These are phyloP conservation scores for Cutaneotrichosporon curvatum DNA, from an alignment of 1,284 basidiomycete genomes.

Conservation along the genomic window DNA sequence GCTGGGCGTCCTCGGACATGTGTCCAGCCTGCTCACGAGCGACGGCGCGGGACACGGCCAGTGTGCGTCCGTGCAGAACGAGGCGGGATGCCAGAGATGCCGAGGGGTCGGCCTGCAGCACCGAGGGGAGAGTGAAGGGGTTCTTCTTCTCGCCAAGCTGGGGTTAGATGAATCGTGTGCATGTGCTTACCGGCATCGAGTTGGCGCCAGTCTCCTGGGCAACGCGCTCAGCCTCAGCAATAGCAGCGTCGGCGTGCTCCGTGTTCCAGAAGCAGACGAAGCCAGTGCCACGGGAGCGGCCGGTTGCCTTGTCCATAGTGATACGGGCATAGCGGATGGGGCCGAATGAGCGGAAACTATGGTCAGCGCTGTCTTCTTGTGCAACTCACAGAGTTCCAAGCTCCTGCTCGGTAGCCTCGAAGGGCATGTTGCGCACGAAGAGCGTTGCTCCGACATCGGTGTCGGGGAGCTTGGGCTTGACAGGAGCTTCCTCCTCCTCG, in stretches of 20 bases:
- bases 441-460: conserved; percentile 83
- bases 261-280: conserved; percentile 98
- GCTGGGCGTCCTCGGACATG: conserved; percentile 78
- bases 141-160: conserved; percentile 57
- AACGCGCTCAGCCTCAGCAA: conserved; percentile 71
- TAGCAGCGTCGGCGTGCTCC: conserved; percentile 77
- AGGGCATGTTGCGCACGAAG: conserved; percentile 92
- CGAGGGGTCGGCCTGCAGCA: conserved; percentile 92
- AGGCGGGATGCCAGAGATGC: conserved; percentile 73
- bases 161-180: no score
- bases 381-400: conserved; percentile 57
- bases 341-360: conserved; percentile 73
- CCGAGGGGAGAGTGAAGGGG: conserved; percentile 74
- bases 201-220: conserved; percentile 53
- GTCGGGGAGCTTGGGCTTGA: conserved; percentile 65
- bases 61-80: conserved; percentile 84
- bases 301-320: conserved; percentile 74
- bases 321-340: conserved; percentile 89
- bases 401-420: conserved; percentile 85
- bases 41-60: conserved; percentile 85
- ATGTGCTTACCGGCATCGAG: conserved; percentile 22
- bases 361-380: neutral
- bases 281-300: conserved; percentile 84
- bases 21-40: conserved; percentile 78
- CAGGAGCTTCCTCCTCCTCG: conserved; percentile 53